Evolutionary conservation across 1,284 basidiomycete species (phyloP).

Genomic region (Heliocybe sulcata): DNA sequence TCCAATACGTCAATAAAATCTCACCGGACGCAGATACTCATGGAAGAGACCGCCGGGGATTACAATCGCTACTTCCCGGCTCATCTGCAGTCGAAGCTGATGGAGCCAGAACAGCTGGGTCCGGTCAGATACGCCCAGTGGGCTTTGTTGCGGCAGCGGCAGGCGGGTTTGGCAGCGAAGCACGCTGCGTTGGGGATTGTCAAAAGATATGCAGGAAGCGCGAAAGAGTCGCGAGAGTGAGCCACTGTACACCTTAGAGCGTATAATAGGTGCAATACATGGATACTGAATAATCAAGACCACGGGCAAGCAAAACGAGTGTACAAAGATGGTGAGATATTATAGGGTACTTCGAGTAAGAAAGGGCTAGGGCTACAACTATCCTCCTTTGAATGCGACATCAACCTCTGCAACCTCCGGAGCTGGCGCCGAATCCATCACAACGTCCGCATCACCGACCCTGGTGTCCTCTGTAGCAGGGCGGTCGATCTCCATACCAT

Average conservation of each 20-base stretch:
- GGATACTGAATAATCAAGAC: not conserved
- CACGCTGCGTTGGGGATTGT: constrained; percentile 15
- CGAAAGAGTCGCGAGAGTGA: not conserved
- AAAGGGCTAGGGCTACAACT: not conserved
- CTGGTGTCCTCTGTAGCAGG: not conserved
- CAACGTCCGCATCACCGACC: not conserved
- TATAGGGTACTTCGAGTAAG: too few species aligned
- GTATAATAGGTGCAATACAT: not conserved
- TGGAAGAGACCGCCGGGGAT: not conserved
- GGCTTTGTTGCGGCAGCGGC: constrained; percentile 5
- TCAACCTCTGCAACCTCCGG: not conserved
- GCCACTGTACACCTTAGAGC: not conserved
- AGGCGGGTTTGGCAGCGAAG: constrained; percentile 8
- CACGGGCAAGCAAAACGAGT: not conserved
- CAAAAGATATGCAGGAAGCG: constrained; percentile 1
- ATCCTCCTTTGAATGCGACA: not conserved
- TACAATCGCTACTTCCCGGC: not conserved
- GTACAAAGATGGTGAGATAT: not conserved
- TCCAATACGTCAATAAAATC: not conserved
- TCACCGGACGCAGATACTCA: not conserved
- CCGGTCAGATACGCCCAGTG: constrained; percentile 8
- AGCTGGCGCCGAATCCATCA: not conserved
- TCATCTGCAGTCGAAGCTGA: not conserved
- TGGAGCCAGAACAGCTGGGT: constrained; percentile 9
- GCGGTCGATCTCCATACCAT: not conserved